phyloP scores from a whole-genome alignment of 352 stramenopile species.

The Pythium sukuiense region DNA sequence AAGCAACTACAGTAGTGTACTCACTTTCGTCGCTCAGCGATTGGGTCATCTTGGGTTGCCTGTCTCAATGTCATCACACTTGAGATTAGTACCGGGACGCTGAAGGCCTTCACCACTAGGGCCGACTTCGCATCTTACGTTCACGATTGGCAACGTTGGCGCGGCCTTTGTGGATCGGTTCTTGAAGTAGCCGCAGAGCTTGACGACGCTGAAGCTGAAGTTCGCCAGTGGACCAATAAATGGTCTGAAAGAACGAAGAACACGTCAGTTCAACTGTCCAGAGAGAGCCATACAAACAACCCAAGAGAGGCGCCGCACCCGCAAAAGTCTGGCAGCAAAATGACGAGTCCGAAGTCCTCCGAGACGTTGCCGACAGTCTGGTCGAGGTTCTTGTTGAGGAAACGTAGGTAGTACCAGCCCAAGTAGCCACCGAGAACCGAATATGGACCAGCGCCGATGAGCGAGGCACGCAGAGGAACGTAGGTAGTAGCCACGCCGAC shows the following conservation, averaged over 20 bases:
- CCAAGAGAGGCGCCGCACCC: slow-evolving; percentile 35
- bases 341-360: slow-evolving; percentile 73
- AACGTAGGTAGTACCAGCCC: slow-evolving; percentile 86
- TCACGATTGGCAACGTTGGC: slow-evolving; percentile 63
- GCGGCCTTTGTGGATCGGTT: slow-evolving; percentile 59
- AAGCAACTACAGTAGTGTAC: slow-evolving; percentile 14
- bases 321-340: slow-evolving; percentile 70
- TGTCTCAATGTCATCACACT: background rate
- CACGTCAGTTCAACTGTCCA: background rate
- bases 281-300: background rate
- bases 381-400: slow-evolving; percentile 79
- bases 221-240: slow-evolving; percentile 64
- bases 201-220: slow-evolving; percentile 84
- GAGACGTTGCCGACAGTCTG: slow-evolving; percentile 71
- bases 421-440: slow-evolving; percentile 76
- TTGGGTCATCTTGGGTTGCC: slow-evolving; percentile 44
- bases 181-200: slow-evolving; percentile 86
- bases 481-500: slow-evolving; percentile 38
- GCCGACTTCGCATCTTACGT: slow-evolving; percentile 27
- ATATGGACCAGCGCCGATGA: slow-evolving; percentile 73
- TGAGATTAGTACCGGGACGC: too few species aligned
- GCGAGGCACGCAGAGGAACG: slow-evolving; percentile 40
- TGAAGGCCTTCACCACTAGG: background rate
- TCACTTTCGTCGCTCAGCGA: slow-evolving; percentile 87
- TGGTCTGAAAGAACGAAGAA: slow-evolving; percentile 31